Percentiles rank a stretch among this genome's conserved stretches.
phyloP scores from a whole-genome alignment of 306 rosid genomes.

The Leucaena leucocephala region DNA sequence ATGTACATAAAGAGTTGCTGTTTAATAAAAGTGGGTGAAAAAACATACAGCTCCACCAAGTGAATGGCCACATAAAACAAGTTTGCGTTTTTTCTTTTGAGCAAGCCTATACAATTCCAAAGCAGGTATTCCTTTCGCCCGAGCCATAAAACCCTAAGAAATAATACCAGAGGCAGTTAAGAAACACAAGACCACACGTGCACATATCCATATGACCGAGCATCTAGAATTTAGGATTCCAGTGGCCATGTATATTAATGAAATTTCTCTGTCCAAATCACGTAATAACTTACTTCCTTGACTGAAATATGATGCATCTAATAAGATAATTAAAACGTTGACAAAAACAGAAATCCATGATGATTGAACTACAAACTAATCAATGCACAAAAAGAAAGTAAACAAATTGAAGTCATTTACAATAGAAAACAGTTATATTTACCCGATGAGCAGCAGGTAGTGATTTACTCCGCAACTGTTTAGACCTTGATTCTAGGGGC shows the following conservation, averaged over 20 bases:
- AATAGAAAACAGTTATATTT: conserved; percentile 31
- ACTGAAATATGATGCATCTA: conserved; percentile 16
- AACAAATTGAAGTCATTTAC: not conserved
- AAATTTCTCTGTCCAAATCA: not conserved
- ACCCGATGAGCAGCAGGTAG: conserved; percentile 98
- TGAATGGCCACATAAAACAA: conserved; percentile 96
- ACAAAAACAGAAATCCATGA: conserved; percentile 1
- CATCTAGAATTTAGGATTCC: conserved; percentile 19
- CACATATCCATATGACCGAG: conserved; percentile 11
- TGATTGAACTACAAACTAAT: not conserved
- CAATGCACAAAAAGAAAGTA: conserved; percentile 38
- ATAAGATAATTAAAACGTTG: conserved; percentile 4
- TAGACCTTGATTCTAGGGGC: conserved; percentile 73
- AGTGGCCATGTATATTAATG: not conserved
- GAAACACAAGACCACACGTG: conserved; percentile 2
- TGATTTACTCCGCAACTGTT: conserved; percentile 58
- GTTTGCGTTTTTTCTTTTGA: conserved; percentile 90
- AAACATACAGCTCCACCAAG: conserved; percentile 97
- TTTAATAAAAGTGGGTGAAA: conserved; percentile 27
- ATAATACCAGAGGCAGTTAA: conserved; percentile 10
- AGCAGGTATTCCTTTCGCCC: conserved; percentile 99
- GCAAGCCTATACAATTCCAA: conserved; percentile 94
- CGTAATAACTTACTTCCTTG: conserved; percentile 44
- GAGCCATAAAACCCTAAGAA: conserved; percentile 91
- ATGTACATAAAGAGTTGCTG: conserved; percentile 8